phyloP scores from a whole-genome alignment of 129 eudicot species.

The Chrysanthemum seticuspe region DNA sequence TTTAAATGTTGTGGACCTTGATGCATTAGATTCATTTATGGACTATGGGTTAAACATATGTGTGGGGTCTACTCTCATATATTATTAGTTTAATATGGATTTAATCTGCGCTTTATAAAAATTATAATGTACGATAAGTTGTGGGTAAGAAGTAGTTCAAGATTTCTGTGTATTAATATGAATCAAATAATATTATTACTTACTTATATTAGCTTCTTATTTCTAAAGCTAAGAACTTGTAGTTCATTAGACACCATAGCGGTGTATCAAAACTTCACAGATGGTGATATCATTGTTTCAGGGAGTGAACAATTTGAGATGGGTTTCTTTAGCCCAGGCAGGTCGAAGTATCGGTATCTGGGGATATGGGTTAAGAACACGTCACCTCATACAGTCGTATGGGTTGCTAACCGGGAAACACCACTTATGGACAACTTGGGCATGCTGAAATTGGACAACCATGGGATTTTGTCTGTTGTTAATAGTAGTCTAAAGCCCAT shows the following conservation, averaged over 20 bases:
- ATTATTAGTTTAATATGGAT: no score
- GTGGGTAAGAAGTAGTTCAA: no score
- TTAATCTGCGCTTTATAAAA: no score
- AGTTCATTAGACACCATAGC: conserved; percentile 24
- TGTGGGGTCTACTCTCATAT: no score
- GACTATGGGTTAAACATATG: no score
- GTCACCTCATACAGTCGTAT: conserved; percentile 15
- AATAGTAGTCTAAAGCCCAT: background rate
- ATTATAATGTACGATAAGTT: no score
- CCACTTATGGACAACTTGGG: conserved; percentile 17
- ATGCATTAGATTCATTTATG: no score
- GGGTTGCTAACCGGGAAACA: conserved; percentile 34
- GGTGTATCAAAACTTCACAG: conserved; percentile 8
- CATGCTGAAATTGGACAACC: background rate
- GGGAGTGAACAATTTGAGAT: conserved; percentile 20
- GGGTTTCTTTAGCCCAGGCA: conserved; percentile 33
- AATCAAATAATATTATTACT: background rate
- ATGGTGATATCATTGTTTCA: conserved; percentile 23
- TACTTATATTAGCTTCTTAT: background rate
- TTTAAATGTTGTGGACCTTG: no score
- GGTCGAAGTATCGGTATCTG: conserved; percentile 24
- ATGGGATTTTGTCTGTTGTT: conserved; percentile 9
- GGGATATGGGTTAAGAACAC: conserved; percentile 34
- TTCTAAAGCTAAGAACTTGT: background rate
- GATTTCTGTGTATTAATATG: background rate